phyloP scores from a whole-genome alignment of 176 grass and related monocot species.

The Pontederia crassipes region DNA sequence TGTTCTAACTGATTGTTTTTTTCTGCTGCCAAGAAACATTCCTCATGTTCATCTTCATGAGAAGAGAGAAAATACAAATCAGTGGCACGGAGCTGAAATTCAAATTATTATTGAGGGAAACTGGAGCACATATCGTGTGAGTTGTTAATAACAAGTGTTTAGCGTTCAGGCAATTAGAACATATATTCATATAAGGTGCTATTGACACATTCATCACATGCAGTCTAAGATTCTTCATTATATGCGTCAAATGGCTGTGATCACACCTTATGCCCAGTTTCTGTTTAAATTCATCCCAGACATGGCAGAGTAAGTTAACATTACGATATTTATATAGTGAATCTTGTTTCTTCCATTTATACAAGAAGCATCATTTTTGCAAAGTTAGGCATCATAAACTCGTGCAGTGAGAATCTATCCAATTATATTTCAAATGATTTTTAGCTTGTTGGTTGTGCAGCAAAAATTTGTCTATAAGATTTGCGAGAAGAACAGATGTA shows the following conservation, averaged over 20 bases:
- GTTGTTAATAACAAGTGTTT: conserved; percentile 14
- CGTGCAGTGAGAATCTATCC: not conserved
- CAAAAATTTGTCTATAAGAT: conserved; percentile 81
- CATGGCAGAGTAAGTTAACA: conserved; percentile 54
- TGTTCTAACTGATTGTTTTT: conserved; percentile 17
- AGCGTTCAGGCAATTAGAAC: not conserved
- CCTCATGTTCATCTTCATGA: conserved; percentile 97
- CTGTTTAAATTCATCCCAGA: conserved; percentile 81
- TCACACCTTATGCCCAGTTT: conserved; percentile 94
- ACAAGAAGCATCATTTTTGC: conserved; percentile 1
- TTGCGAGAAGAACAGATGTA: conserved; percentile 73
- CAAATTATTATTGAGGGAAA: conserved; percentile 98
- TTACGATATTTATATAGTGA: conserved; percentile 12
- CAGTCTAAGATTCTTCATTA: conserved; percentile 97
- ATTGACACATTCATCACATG: conserved; percentile 17
- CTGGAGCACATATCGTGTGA: conserved; percentile 90
- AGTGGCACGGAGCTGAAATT: conserved; percentile 92
- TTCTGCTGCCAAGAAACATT: conserved; percentile 62
- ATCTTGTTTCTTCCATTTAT: conserved; percentile 8
- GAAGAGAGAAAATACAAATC: conserved; percentile 69
- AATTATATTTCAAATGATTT: conserved; percentile 7
- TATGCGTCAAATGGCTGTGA: conserved; percentile 97
- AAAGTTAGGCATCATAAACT: not conserved
- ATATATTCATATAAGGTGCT: not conserved
- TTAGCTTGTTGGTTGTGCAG: conserved; percentile 33